Percentiles rank a stretch among this genome's conserved stretches.
These are phyloP conservation scores for Pseudocercospora pini-densiflorae DNA, from an alignment of 2,329 filamentous ascomycete species.

Conservation along the genomic window DNA sequence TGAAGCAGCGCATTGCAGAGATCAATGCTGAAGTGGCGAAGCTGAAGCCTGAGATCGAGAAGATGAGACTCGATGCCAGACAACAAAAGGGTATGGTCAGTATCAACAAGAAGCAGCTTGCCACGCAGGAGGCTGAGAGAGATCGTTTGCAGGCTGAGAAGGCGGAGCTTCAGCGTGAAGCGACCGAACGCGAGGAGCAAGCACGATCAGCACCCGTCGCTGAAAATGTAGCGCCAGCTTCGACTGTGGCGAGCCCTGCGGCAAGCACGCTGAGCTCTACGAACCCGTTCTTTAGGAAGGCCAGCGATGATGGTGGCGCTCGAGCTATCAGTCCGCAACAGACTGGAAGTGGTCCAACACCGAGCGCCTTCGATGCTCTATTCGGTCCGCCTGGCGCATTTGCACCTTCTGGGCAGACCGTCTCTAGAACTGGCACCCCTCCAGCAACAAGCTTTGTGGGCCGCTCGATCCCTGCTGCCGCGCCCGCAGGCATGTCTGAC, in stretches of 20 bases:
- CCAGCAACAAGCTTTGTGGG: slow-evolving; percentile 39
- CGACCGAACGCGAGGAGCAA: slow-evolving; percentile 29
- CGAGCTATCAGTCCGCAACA: slow-evolving; percentile 32
- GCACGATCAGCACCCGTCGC: slow-evolving; percentile 25
- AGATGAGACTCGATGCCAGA: slow-evolving; percentile 85
- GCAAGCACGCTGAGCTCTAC: slow-evolving; percentile 59
- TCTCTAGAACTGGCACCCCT: slow-evolving; percentile 35
- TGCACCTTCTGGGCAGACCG: slow-evolving; percentile 34
- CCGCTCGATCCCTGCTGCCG: slow-evolving; percentile 26
- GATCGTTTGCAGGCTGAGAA: slow-evolving; percentile 86
- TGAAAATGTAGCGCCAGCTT: slow-evolving; percentile 21
- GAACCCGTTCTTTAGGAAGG: slow-evolving; percentile 89
- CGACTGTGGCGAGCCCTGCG: slow-evolving; percentile 31
- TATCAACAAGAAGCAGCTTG: slow-evolving; percentile 97
- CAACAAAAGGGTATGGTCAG: slow-evolving; percentile 96
- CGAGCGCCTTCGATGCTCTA: slow-evolving; percentile 43
- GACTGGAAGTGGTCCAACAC: slow-evolving; percentile 35
- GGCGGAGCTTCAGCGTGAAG: slow-evolving; percentile 67
- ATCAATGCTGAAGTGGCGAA: slow-evolving; percentile 82
- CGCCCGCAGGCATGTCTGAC: slow-evolving; percentile 32
- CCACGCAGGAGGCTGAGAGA: slow-evolving; percentile 84
- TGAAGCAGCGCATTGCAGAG: slow-evolving; percentile 86
- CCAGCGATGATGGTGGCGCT: slow-evolving; percentile 36
- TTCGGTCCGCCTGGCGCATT: slow-evolving; percentile 50
- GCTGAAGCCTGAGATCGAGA: slow-evolving; percentile 89